A percentile compares a stretch with the other conserved stretches of the same genome.
Evolutionary conservation across 805 yeast species (phyloP).

Genomic region (Nakazawaea ambrosiae): DNA sequence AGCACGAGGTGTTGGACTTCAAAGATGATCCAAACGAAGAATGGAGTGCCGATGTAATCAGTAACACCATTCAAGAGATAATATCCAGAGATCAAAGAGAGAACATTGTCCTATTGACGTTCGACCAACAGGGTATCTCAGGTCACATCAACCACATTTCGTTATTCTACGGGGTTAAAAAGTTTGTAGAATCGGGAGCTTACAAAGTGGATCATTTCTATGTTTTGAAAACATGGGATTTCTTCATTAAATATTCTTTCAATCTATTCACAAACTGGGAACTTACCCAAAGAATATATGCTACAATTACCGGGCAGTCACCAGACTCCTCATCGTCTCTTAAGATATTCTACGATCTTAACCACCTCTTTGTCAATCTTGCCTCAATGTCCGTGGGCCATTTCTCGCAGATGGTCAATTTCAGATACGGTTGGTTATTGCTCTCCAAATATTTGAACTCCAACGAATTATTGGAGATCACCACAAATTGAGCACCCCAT

Average conservation of each 20-base stretch:
- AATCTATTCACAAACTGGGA: slow-evolving; percentile 18
- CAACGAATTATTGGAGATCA: slow-evolving; percentile 48
- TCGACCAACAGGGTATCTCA: slow-evolving; percentile 80
- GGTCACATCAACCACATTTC: slow-evolving; percentile 82
- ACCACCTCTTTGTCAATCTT: slow-evolving; percentile 33
- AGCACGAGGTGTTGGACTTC: slow-evolving; percentile 34
- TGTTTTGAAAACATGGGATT: slow-evolving; percentile 25
- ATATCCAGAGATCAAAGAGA: slow-evolving; percentile 14
- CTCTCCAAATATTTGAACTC: slow-evolving; percentile 70
- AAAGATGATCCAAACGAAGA: slow-evolving; percentile 59
- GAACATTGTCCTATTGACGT: slow-evolving; percentile 52
- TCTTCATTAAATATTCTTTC: slow-evolving; percentile 40
- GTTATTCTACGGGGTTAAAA: slow-evolving; percentile 42
- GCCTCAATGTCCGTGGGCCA: slow-evolving; percentile 82
- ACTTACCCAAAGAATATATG: not conserved
- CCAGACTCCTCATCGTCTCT: slow-evolving; percentile 22
- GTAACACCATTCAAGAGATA: slow-evolving; percentile 7
- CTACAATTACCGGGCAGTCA: slow-evolving; percentile 5
- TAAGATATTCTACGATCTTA: slow-evolving; percentile 31
- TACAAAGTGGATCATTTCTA: slow-evolving; percentile 14
- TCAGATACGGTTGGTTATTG: slow-evolving; percentile 80
- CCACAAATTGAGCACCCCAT: slow-evolving; percentile 7
- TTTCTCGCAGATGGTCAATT: slow-evolving; percentile 91
- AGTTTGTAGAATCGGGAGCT: slow-evolving; percentile 21
- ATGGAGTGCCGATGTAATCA: slow-evolving; percentile 49